phyloP scores from a whole-genome alignment of 2,329 filamentous ascomycete genomes.

The Ilyonectria robusta region DNA sequence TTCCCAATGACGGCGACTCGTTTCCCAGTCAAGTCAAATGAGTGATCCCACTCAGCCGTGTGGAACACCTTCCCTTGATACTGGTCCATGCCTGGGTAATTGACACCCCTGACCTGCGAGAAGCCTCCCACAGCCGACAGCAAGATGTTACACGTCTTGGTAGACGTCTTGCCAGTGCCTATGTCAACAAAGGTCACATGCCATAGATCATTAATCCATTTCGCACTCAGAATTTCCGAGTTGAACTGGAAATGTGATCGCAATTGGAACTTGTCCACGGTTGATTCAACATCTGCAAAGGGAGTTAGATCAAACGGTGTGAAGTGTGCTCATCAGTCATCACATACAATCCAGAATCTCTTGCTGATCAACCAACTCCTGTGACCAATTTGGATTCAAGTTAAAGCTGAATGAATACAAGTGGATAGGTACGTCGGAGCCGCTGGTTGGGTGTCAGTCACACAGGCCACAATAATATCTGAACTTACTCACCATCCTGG shows the following conservation, averaged over 20 bases:
- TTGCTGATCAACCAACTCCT: constrained; percentile 50
- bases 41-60: constrained; percentile 51
- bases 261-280: constrained; percentile 8
- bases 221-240: background rate
- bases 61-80: constrained; percentile 53
- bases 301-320: constrained; percentile 6
- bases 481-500: constrained; percentile 23
- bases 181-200: background rate
- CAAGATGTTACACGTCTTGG: background rate
- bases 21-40: constrained; percentile 43
- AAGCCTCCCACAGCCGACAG: constrained; percentile 8
- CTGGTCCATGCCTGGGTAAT: constrained; percentile 45
- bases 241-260: background rate
- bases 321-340: background rate
- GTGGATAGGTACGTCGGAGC: constrained; percentile 42
- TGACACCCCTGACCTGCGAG: constrained; percentile 28
- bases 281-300: constrained; percentile 5
- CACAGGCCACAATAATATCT: background rate
- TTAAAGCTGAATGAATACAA: constrained; percentile 60
- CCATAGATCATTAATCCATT: background rate
- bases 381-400: constrained; percentile 56
- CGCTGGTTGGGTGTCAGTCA: background rate
- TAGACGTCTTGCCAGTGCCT: background rate
- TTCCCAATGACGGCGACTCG: constrained; percentile 52
- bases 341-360: constrained; percentile 52